These are phyloP conservation scores for Diplogelasinospora grovesii DNA, from an alignment of 495 filamentous ascomycete genomes.

Conservation along the genomic window DNA sequence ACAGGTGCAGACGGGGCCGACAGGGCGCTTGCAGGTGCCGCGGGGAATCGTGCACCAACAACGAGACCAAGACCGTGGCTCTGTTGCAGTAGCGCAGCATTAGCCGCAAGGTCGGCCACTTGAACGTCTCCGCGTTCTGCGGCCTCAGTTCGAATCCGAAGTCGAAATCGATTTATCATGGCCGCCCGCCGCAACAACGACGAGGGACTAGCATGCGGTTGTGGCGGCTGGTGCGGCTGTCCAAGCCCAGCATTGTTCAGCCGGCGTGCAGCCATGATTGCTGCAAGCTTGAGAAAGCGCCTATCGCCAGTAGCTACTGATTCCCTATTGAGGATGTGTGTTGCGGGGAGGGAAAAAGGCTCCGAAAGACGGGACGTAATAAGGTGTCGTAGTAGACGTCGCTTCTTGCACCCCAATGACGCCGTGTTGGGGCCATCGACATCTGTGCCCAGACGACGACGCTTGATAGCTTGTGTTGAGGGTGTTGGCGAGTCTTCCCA, in stretches of 20 bases:
- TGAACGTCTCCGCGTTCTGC: constrained; percentile 8
- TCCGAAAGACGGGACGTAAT: constrained; percentile 63
- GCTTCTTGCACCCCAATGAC: constrained; percentile 53
- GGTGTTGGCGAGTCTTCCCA: not conserved
- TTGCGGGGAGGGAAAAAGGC: constrained; percentile 61
- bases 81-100: constrained; percentile 14
- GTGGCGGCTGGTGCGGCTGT: not conserved
- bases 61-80: constrained; percentile 3
- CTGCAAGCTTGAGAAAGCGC: constrained; percentile 37
- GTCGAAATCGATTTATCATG: constrained; percentile 25
- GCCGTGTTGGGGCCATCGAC: constrained; percentile 53
- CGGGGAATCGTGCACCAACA: constrained; percentile 6
- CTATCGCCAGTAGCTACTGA: constrained; percentile 37
- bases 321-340: constrained; percentile 58
- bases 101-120: constrained; percentile 8
- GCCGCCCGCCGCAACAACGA: constrained; percentile 24
- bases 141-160: constrained; percentile 13
- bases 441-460: constrained; percentile 51
- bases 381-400: constrained; percentile 53
- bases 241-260: constrained; percentile 1
- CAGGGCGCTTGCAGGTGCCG: not conserved
- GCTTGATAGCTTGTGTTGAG: constrained; percentile 39
- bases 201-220: constrained; percentile 12
- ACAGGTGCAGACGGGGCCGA: not conserved
- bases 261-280: constrained; percentile 21